Evolutionary conservation across 2,329 filamentous ascomycete species (phyloP), one percentile per base, ranked within the genome.

Genomic region (Ustilaginoidea virens): DNA sequence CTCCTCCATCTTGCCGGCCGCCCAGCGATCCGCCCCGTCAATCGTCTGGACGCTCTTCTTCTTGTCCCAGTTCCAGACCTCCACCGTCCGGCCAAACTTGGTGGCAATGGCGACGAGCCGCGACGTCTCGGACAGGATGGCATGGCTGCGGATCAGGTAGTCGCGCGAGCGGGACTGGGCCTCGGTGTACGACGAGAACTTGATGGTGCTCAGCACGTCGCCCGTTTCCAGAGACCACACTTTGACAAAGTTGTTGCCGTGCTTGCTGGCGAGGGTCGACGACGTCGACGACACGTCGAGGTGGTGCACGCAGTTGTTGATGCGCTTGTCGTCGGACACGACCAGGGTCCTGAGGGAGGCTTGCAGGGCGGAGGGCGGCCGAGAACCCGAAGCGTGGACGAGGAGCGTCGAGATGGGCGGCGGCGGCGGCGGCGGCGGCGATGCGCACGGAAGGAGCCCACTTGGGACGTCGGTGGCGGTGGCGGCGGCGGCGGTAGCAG

Each of bases 171-270:
- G 50, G 2, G 46, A 39, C 26, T 49, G 51, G 1, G 51, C 49
- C 10, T 52, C 52, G 2, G 53, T 55, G 33, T 57, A 56, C 7
- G 51, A 52, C 2, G 48, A 47, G 19, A 57, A 45, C 23, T 58
- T 58, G 43, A 58, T 43, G 21, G 38, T 36, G 30, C 37, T 45
- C 34, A 83, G 69, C 0, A 82, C 73, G 40, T 86, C 79, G 15
- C 86, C 83, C 44, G 83, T 76, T 36, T 82, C 74, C 10, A 77
- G 63, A 7, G 81, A 82, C 78, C 85, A 94, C 31, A 94, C 81
- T 55, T 92, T 93, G 34, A 93, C 79, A 1, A 81, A 82, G 34
- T 80, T 77, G 49, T 94, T 49, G 17, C 48, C 48, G 21, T 51
- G 47, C 31, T 51, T 51, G 39, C 45, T 55, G 5, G 53, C 52